Base-by-base conservation (phyloP, 2,329 filamentous ascomycete species). In the Claviceps digitariae region DNA sequence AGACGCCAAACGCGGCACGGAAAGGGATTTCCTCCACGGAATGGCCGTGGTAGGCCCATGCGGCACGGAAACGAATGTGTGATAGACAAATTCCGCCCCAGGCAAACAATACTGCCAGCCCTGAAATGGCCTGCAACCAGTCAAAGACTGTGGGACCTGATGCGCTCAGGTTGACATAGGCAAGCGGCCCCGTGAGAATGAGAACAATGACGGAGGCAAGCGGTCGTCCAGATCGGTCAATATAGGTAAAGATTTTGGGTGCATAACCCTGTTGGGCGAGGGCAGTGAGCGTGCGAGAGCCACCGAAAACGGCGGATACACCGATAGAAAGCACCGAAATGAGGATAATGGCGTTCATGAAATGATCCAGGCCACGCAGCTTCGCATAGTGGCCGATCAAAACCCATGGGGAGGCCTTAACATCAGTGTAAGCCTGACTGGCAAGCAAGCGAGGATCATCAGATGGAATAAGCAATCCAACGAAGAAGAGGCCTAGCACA, bases 1-100 rank as follows among this genome's bases (percentile, higher is more conserved):
- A 69, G 8, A 84, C 71, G 53, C 84, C 84, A 48, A 77, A 74
- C 49, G 74, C 68, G 20, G 81, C 79, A 41, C 68, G 67, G 71
- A 83, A 87, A 1, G 83, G 79, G 4, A 87, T 75, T 61, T 83
- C 80, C n/a, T 84, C 79, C 4, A 83, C 64, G 2, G 71, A 74
- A 60, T 77, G 79, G 25, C 81, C 81, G 53, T 83, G 74, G 17
- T 67, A 62, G 23, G 63, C 65, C 82, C 82, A 85, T 0, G 80
- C 82, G 4, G 62, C 57, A 40, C 82, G 80, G 75, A 84, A 85
- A n/a, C 82, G 81, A 59, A 85, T 82, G 61, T 85, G 82, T 1
- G 78, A 75, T 20, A 82, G 64, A 63, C 80, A 83, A 60, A 86
- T 83, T 47, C 76, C 80, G 23, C 74, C 79, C 82, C 82, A 86